phyloP scores from a whole-genome alignment of 2,329 filamentous ascomycete species.

The Tolypocladium guangdongense region DNA sequence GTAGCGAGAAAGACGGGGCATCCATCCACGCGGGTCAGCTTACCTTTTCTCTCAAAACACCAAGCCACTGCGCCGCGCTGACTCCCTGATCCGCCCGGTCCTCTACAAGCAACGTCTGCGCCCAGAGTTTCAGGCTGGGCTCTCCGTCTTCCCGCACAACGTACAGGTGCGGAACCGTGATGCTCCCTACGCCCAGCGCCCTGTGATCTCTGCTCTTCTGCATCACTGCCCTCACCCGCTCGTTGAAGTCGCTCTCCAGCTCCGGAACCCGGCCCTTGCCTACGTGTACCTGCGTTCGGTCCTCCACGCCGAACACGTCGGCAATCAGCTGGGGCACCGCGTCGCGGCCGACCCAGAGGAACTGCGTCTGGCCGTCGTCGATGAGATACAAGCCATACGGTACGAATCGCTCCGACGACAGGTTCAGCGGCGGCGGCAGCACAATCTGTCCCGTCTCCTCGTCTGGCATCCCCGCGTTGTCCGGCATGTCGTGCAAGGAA shows the following conservation, averaged over 20 bases:
- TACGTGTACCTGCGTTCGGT: slow-evolving; percentile 75
- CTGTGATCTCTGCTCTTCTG: slow-evolving; percentile 87
- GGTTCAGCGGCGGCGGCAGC: slow-evolving; percentile 72
- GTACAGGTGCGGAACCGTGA: slow-evolving; percentile 86
- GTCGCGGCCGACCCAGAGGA: slow-evolving; percentile 91
- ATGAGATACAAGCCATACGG: slow-evolving; percentile 91
- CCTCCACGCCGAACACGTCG: slow-evolving; percentile 83
- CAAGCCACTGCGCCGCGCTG: slow-evolving; percentile 90
- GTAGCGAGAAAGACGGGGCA: background rate
- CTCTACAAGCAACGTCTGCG: slow-evolving; percentile 89
- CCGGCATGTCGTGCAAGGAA: slow-evolving; percentile 91
- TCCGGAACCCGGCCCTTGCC: slow-evolving; percentile 83
- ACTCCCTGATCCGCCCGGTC: slow-evolving; percentile 90
- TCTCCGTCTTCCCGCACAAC: slow-evolving; percentile 92
- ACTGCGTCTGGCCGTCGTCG: slow-evolving; percentile 94
- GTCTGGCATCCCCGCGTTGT: slow-evolving; percentile 79
- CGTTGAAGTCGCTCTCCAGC: slow-evolving; percentile 92
- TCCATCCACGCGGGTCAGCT: slow-evolving; percentile 6
- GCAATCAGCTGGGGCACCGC: slow-evolving; percentile 78
- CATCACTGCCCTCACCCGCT: slow-evolving; percentile 79
- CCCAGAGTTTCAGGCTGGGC: slow-evolving; percentile 90
- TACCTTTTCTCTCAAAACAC: slow-evolving; percentile 88
- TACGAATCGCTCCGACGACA: slow-evolving; percentile 79
- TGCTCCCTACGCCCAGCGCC: slow-evolving; percentile 81
- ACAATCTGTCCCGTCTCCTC: slow-evolving; percentile 79